These are phyloP conservation scores for Mimosa pudica DNA, from an alignment of 306 rosid genomes.

Conservation along the genomic window DNA sequence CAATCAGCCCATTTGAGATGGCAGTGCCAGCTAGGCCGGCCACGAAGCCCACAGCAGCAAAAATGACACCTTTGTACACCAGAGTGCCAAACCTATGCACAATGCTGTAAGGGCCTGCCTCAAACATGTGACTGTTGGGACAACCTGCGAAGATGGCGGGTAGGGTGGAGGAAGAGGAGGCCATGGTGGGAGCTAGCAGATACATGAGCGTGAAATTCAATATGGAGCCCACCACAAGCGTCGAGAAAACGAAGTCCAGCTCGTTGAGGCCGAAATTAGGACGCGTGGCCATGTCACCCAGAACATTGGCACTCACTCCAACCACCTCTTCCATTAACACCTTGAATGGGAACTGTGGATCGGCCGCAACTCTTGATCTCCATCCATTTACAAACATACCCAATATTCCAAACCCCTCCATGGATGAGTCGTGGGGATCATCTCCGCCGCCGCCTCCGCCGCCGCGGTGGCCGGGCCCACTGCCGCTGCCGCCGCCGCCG, in stretches of 20 bases:
- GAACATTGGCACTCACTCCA: slow-evolving; percentile 83
- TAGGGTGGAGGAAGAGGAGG: slow-evolving; percentile 50
- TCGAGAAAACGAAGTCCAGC: slow-evolving; percentile 95
- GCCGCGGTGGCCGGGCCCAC: slow-evolving; percentile 39
- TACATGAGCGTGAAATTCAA: slow-evolving; percentile 94
- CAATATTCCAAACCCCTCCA: slow-evolving; percentile 43
- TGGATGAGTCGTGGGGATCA: not conserved
- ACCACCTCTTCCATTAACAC: slow-evolving; percentile 79
- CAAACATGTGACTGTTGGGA: slow-evolving; percentile 94
- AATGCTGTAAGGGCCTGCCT: slow-evolving; percentile 66
- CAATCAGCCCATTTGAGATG: slow-evolving; percentile 77
- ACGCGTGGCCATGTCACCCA: slow-evolving; percentile 97
- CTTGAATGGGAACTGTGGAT: slow-evolving; percentile 81
- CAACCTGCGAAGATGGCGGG: slow-evolving; percentile 72
- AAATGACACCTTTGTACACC: slow-evolving; percentile 74
- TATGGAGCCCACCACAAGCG: slow-evolving; percentile 90
- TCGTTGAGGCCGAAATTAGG: slow-evolving; percentile 97
- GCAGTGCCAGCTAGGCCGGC: slow-evolving; percentile 81
- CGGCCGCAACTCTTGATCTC: slow-evolving; percentile 75
- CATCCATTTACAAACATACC: slow-evolving; percentile 60
- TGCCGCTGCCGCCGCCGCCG: slow-evolving; percentile 35
- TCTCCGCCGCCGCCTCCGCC: slow-evolving; percentile 18
- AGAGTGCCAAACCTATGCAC: slow-evolving; percentile 67
- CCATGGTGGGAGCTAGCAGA: slow-evolving; percentile 73
- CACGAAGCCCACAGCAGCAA: slow-evolving; percentile 79